Evolutionary conservation across 2,329 filamentous ascomycete species (phyloP).

Genomic region (Raffaelea albimanens): DNA sequence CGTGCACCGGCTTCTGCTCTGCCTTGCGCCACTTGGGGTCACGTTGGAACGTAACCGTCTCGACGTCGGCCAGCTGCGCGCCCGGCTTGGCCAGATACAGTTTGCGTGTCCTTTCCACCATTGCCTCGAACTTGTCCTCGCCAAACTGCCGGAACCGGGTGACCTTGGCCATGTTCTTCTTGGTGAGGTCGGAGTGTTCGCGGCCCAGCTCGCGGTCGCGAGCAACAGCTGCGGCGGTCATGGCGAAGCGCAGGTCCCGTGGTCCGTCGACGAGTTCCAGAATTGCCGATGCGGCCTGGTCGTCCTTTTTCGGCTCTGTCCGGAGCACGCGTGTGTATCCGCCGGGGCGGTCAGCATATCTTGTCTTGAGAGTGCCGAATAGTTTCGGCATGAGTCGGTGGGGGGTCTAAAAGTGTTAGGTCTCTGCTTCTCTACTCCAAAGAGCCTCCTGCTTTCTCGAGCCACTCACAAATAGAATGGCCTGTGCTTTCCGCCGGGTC

Average conservation of each 20-base stretch:
- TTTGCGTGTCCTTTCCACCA: constrained; percentile 38
- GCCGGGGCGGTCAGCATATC: constrained; percentile 71
- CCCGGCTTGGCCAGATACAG: constrained; percentile 21
- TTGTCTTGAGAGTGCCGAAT: constrained; percentile 70
- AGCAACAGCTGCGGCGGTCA: constrained; percentile 80
- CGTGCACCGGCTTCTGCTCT: constrained; percentile 9
- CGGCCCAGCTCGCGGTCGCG: constrained; percentile 47
- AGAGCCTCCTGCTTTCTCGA: neutral
- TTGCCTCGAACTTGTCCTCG: constrained; percentile 55
- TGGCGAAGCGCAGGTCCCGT: constrained; percentile 85
- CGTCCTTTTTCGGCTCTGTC: constrained; percentile 72
- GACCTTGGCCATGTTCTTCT: constrained; percentile 73
- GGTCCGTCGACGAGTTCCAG: constrained; percentile 93
- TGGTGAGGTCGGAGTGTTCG: constrained; percentile 60
- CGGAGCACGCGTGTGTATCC: constrained; percentile 93
- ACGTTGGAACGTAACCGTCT: constrained; percentile 7
- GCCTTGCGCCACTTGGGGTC: neutral
- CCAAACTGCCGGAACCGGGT: constrained; percentile 64
- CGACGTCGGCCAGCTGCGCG: constrained; percentile 12
- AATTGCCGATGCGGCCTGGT: constrained; percentile 83
- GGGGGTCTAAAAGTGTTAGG: constrained; percentile 44
- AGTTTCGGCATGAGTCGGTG: constrained; percentile 70
- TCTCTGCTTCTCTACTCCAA: neutral
- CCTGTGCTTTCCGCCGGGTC: constrained; percentile 62
- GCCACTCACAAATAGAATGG: constrained; percentile 67